Evolutionary conservation across 2,329 filamentous ascomycete species (phyloP), one percentile per base, ranked within the genome.

Genomic region (Talaromyces sp.): DNA sequence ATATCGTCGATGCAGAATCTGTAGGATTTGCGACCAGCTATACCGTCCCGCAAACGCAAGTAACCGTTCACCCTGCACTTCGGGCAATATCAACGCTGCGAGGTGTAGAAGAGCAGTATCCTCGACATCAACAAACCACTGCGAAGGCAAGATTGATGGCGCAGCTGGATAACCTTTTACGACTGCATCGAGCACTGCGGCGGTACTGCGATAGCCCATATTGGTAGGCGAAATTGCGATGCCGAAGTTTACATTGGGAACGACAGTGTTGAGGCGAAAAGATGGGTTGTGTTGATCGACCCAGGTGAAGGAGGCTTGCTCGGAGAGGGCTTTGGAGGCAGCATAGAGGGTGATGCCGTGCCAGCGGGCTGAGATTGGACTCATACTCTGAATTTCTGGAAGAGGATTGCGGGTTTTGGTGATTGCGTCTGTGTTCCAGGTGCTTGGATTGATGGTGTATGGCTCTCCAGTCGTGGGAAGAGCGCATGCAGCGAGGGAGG

Each of bases 121-220:
- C 43, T 60, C 43, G 7, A 60, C 58, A 60, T 60, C 58, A 10
- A 50, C 43, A 33, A 50, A 60, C 58, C 58, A 60, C n/a, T 50
- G 58, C 33, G 43, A 16, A 10, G 58, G 58, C 41, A 60, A 5
- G 1, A 60, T 14, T 2, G 58, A 60, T 16, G 58, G 58, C 19
- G 41, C 43, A 19, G 41, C 58, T 3, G 58, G 16, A 24, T 60
- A 60, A 2, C 58, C 41, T 27, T 60, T 60, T n/a, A 60, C 41
- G 13, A 60, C 58, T n/a, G 41, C 58, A 49, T 60, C 58, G 27
- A 60, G 41, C 2, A 60, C 58, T 9, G 58, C 58, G 2, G 41
- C 24, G 3, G 58, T 60, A 16, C 58, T 60, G 58, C 58, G 27
- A 60, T 60, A 60, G 8, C 58, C 43, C 58, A 60, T 60, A 16